Base-by-base conservation (phyloP, 73 alveolate genomes). In the Blepharisma stoltei region DNA sequence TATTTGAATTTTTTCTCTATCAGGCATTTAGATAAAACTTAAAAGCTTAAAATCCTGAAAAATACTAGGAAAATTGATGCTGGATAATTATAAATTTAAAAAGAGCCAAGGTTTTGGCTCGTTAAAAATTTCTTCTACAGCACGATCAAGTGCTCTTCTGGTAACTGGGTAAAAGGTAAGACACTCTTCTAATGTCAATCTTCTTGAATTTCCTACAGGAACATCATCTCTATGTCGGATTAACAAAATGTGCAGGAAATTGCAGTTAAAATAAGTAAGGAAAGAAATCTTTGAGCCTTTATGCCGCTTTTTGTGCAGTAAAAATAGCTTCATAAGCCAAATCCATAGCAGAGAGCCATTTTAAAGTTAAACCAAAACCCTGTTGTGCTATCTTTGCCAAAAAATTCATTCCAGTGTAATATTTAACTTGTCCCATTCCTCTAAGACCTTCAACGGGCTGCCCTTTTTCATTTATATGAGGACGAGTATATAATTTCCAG, bases 131-230 rank as follows among this genome's bases (percentile, higher is more conserved):
- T 67, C 71, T 54, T 55, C 84, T 7, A 73, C 18, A 37, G 98
- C 98, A 78, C 95, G 76, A 44, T 90, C 93, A 88, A 91, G 86
- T 11, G 98, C 98, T 81, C 98, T 87, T 88, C 97, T 90, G 25
- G 98, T 88, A 65, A 93, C 87, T 0, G 98, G 98, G 65, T 91
- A 88, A 79, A 83, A 88, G 49, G 90, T 97, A 25, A 93, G 88
- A 78, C 92, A 81, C 60, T 93, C 82, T 55, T 90, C 95, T 54
- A 93, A 81, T 6, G 95, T 75, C 73, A 89, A 79, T 83, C 95
- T 90, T 5, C 45, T 18, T 9, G 43, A n/a, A 9, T 9, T n/a
- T 46, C 79, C 79, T 7, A 18, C 25, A 9, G 41, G 23, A 43
- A n/a, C 25, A 25, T 69, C 79, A 1, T 69, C 67, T 38, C 79